A percentile compares a stretch with the other conserved stretches of the same genome.
Conservation (phyloP, 1,284 basidiomycete genomes). For the Malassezia sympodialis region DNA sequence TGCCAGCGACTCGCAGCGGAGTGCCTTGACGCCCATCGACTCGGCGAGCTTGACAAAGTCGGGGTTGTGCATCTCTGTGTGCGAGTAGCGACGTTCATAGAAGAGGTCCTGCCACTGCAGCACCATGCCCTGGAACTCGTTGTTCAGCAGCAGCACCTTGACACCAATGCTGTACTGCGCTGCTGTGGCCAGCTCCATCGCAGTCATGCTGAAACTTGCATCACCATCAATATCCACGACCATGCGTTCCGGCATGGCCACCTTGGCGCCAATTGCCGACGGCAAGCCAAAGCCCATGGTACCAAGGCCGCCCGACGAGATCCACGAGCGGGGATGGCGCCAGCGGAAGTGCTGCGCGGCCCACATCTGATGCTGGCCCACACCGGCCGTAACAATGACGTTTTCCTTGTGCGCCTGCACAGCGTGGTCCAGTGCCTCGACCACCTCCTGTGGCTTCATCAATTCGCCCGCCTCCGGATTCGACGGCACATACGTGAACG, state of each 20-base stretch:
- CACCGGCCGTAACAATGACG: slow-evolving; percentile 80
- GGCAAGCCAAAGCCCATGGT: slow-evolving; percentile 93
- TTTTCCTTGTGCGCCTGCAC: slow-evolving; percentile 67
- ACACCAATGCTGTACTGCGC: slow-evolving; percentile 83
- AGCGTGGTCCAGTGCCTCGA: slow-evolving; percentile 72
- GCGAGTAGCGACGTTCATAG: slow-evolving; percentile 86
- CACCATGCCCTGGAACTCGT: slow-evolving; percentile 67
- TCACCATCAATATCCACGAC: slow-evolving; percentile 96
- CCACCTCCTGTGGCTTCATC: slow-evolving; percentile 93
- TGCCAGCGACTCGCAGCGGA: slow-evolving; percentile 61
- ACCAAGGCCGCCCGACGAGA: slow-evolving; percentile 92
- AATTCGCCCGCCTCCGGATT: slow-evolving; percentile 55
- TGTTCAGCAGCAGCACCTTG: slow-evolving; percentile 57
- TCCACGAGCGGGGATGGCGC: slow-evolving; percentile 74
- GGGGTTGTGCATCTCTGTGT: slow-evolving; percentile 87
- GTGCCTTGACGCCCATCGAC: slow-evolving; percentile 82
- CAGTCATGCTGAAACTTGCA: slow-evolving; percentile 92
- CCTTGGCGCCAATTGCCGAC: slow-evolving; percentile 87
- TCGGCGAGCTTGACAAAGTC: slow-evolving; percentile 80
- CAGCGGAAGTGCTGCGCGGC: slow-evolving; percentile 89
- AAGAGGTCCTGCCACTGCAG: slow-evolving; percentile 97
- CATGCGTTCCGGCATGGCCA: slow-evolving; percentile 81
- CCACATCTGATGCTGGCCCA: slow-evolving; percentile 99
- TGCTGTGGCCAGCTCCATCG: slow-evolving; percentile 94
- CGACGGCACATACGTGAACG: slow-evolving; percentile 75